Percentiles rank a stretch among this genome's conserved stretches.
phyloP scores from a whole-genome alignment of 352 stramenopile species.

The Peronospora belbahrii region DNA sequence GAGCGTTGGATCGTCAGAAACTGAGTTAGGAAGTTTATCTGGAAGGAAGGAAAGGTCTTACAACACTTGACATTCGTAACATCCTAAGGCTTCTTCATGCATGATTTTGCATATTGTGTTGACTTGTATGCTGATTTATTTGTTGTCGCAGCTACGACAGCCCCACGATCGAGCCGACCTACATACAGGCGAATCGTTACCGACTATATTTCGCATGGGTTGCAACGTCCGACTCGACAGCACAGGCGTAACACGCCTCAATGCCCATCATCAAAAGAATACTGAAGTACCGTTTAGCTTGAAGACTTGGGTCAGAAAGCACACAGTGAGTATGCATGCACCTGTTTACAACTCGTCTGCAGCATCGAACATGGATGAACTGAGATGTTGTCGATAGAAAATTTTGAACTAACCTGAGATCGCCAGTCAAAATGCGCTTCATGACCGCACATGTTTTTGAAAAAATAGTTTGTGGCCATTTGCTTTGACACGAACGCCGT shows the following conservation, averaged over 20 bases:
- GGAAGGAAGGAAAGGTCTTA: not conserved
- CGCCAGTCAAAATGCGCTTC: too few relatives aligned
- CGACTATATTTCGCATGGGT: constrained; percentile 6
- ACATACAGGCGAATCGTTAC: constrained; percentile 3
- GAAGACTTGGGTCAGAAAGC: not conserved
- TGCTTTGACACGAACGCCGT: not conserved
- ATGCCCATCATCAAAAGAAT: constrained; percentile 1
- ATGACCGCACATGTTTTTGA: too few relatives aligned
- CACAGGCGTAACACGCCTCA: not conserved
- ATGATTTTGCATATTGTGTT: not conserved
- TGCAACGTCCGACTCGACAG: constrained; percentile 4
- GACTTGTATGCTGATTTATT: not conserved
- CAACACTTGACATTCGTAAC: not conserved
- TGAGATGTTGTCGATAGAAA: not conserved
- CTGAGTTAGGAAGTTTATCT: not conserved
- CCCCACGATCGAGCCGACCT: not conserved
- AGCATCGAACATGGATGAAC: not conserved
- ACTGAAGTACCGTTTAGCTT: constrained; percentile 1
- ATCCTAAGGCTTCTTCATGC: not conserved
- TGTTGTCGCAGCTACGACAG: not conserved
- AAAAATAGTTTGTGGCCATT: constrained; percentile 1
- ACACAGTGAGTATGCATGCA: too few relatives aligned
- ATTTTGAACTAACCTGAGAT: not conserved
- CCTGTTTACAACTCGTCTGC: too few relatives aligned
- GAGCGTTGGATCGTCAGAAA: not conserved